Percentiles rank a stretch among this genome's conserved stretches.
Conservation (phyloP, 495 filamentous ascomycete species). For the Bacidia rubella region DNA sequence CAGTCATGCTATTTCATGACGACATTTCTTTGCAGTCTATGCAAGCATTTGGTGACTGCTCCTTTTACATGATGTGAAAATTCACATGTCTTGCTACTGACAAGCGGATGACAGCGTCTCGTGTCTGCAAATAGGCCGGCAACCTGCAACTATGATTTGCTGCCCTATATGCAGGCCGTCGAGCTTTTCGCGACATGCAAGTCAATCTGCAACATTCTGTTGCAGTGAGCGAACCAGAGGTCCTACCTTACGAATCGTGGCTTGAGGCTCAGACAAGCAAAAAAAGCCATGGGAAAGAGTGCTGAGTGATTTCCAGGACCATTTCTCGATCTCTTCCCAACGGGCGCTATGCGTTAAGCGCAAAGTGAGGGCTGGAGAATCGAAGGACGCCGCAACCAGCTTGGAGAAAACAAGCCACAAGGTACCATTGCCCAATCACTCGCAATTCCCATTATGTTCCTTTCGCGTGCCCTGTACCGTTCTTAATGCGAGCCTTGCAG, state of each 20-base stretch:
- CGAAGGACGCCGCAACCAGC: neutral
- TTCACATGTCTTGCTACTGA: neutral
- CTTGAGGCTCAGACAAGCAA: constrained; percentile 11
- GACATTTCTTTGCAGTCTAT: neutral
- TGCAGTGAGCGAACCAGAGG: neutral
- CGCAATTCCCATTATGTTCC: neutral
- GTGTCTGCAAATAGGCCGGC: neutral
- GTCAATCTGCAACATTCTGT: neutral
- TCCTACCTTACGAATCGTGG: constrained; percentile 1
- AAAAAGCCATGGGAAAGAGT: neutral
- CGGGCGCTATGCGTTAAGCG: too few relatives aligned
- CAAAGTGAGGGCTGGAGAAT: neutral
- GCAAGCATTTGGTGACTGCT: neutral
- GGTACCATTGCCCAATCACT: neutral
- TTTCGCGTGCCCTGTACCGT: neutral
- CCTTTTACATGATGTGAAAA: neutral
- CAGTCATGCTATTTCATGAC: neutral
- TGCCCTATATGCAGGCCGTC: neutral
- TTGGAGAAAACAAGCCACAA: neutral
- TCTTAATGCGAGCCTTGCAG: neutral
- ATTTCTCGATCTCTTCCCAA: too few relatives aligned
- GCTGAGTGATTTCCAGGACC: neutral
- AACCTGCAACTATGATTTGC: neutral
- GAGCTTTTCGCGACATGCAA: neutral
- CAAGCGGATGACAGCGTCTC: neutral